A percentile compares a stretch with the other conserved stretches of the same genome.
Evolutionary conservation across 208 protist species (phyloP).

Genomic region (Leptomonas seymouri): DNA sequence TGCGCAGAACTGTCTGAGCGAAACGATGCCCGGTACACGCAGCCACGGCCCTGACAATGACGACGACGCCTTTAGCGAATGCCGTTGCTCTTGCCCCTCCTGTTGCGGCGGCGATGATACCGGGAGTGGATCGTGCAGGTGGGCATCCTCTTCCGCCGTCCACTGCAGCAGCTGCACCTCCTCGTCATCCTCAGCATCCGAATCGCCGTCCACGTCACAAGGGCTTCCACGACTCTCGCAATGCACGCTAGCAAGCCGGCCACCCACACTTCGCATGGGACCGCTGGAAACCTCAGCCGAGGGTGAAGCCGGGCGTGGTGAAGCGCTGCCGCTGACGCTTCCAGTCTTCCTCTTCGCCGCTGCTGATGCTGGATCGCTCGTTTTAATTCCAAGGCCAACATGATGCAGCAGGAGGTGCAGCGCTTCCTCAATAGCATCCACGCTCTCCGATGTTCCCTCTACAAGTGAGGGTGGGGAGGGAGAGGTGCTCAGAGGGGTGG

Average conservation of each 20-base stretch:
- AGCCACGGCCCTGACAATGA: conserved; percentile 13
- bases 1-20: conserved; percentile 39
- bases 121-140: background rate
- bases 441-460: background rate
- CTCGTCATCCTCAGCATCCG: conserved; percentile 17
- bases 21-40: conserved; percentile 38
- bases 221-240: background rate
- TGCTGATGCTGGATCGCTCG: background rate
- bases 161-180: background rate
- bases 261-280: too few relatives aligned
- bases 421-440: conserved; percentile 29
- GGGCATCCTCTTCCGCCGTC: conserved; percentile 17
- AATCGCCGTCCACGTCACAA: conserved; percentile 19
- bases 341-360: background rate
- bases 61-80: background rate
- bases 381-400: background rate
- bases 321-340: background rate
- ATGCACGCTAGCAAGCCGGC: too few relatives aligned
- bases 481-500: background rate
- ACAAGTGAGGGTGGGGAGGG: background rate
- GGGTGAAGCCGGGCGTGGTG: background rate
- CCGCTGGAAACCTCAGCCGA: background rate
- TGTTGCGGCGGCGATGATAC: background rate
- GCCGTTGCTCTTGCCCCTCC: background rate
- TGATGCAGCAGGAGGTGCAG: conserved; percentile 24